phyloP scores from a whole-genome alignment of 306 rosid genomes.

The Carpinus fangiana region DNA sequence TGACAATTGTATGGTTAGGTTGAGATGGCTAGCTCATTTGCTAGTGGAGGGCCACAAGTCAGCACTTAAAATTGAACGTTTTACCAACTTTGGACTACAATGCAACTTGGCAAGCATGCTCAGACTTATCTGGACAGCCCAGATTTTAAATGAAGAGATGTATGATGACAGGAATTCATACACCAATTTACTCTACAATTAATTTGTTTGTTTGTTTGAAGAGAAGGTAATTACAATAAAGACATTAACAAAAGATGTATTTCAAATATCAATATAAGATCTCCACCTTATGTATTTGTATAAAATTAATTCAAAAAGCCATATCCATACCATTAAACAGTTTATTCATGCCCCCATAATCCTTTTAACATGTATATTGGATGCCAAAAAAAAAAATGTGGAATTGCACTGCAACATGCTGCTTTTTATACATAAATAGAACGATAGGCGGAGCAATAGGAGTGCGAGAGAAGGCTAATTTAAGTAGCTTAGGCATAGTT shows the following conservation, averaged over 20 bases:
- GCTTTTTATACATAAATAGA: too few relatives aligned
- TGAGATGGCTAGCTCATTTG: background rate
- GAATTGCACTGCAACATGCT: too few relatives aligned
- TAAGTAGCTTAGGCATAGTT: too few relatives aligned
- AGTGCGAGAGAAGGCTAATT: too few relatives aligned
- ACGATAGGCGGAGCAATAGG: too few relatives aligned
- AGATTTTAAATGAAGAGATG: background rate
- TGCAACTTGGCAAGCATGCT: constrained; percentile 1
- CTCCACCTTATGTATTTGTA: too few relatives aligned
- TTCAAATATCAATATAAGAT: background rate
- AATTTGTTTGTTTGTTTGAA: background rate
- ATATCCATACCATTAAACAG: too few relatives aligned
- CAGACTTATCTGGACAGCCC: background rate
- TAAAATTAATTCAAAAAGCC: too few relatives aligned
- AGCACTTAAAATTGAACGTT: background rate
- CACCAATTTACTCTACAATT: background rate
- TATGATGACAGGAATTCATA: background rate
- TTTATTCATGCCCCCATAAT: too few relatives aligned
- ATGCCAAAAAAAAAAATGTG: too few relatives aligned
- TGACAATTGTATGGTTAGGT: background rate
- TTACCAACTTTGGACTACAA: background rate
- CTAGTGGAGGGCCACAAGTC: background rate
- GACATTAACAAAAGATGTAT: background rate
- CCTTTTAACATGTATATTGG: too few relatives aligned
- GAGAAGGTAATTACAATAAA: background rate